phyloP scores from a whole-genome alignment of 139 green algal genomes.

The Chlamydomonas schloesseri region DNA sequence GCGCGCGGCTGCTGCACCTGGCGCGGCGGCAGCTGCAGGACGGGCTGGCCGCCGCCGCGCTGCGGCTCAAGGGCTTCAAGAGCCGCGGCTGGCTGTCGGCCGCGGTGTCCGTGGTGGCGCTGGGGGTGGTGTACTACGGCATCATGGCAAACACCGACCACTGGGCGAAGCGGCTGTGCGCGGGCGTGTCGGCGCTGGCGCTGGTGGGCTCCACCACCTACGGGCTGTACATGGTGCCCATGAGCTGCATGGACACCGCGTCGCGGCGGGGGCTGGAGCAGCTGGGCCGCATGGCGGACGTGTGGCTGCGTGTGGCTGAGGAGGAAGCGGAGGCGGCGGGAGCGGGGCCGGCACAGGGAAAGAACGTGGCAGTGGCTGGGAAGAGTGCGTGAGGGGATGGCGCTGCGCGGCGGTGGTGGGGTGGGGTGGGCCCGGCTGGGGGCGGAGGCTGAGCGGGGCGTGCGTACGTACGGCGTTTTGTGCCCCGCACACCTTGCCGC shows the following conservation, averaged over 20 bases:
- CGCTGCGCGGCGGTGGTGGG: no score
- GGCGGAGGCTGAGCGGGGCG: no score
- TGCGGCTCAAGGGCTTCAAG: background rate
- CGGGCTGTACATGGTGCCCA: background rate
- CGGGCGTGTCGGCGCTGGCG: background rate
- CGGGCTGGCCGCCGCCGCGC: background rate
- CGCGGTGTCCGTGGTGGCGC: background rate
- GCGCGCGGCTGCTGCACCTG: background rate
- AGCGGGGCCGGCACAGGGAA: no score
- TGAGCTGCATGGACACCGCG: background rate
- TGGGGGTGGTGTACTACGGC: background rate
- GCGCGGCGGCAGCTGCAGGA: background rate
- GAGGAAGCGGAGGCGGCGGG: background rate
- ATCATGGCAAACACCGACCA: background rate
- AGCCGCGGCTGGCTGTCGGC: background rate
- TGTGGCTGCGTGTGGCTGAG: background rate
- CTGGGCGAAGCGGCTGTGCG: background rate
- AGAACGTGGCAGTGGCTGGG: no score
- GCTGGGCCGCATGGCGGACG: background rate
- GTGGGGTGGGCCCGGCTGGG: no score
- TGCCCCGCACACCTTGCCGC: no score
- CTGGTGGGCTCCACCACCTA: no score
- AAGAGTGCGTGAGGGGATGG: no score
- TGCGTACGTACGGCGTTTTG: no score
- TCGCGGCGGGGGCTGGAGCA: background rate